Evolutionary conservation across 2,329 filamentous ascomycete species (phyloP), one percentile per base, ranked within the genome.

Genomic region (Apiospora hydei): DNA sequence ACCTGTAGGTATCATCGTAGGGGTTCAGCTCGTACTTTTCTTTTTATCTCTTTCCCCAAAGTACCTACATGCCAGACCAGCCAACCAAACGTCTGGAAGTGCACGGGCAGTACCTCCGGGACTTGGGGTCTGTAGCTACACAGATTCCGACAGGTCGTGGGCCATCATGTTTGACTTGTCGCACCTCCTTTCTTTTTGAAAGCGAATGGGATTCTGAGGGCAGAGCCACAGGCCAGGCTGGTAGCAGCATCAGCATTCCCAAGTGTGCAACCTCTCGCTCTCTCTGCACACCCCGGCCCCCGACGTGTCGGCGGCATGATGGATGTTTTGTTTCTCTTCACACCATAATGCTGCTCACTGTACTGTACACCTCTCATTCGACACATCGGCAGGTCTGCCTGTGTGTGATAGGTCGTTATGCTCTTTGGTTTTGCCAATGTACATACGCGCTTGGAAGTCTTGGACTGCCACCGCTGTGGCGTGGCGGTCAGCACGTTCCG

Each of bases 401-500:
- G 53, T 34, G 53, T 61, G 30, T 61, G 53, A 61, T 61, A 61
- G 53, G 53, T 61, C 53, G 30, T 21, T 34, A 38, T 61, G 30
- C 53, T 34, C 53, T 10, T 61, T 61, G 53, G 21, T 61, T 61
- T 61, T 61, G 53, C 30, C 34, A 38, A 61, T 61, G 53, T 34
- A 49, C 46, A 49, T 49, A 61, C 53, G 53, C 34, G 53, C 53
- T 61, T 61, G 26, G 26, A 26, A 16, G 26, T 46, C 44, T 61
- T 18, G 53, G 30, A 13, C 30, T 61, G 30, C 53, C 53, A 61
- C 53, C 53, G 34, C 53, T 21, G 53, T 64, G 57, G 57, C 57
- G 57, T 64, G 57, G 57, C 57, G 57, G 57, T 64, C 57, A 64
- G 57, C 57, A 41, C n/a, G 34, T 64, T 64, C 57, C 57, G 57